Evolutionary conservation across 768 basidiomycete genomes (phyloP), one percentile per base, ranked within the genome.

Genomic region (Calocybe indica): DNA sequence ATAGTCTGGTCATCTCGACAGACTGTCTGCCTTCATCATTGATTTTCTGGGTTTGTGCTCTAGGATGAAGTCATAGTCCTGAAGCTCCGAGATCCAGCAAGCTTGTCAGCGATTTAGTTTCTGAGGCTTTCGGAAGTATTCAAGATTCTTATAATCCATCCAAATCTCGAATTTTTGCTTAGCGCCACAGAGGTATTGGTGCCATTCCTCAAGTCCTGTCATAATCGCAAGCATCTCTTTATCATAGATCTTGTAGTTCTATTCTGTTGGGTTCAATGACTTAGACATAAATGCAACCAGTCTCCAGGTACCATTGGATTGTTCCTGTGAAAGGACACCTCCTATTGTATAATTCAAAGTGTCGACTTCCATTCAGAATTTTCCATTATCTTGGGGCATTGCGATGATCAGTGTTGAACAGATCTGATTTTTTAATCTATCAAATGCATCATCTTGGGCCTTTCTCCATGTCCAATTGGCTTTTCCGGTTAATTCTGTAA

Each of bases 141-240:
- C 8, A 15, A 46, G 48, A 56, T 51, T 62, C 45, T 58, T 56
- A 29, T 61, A 61, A 47, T 65, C 58, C 1, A 28, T 57, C 33
- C 1, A 46, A 37, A 0, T 48, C 42, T 46, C 48, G 29, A 53
- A 37, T 7, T 2, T 9, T 9, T 35, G 38, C 13, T 31, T 11
- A 5, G 45, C 48, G 0, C 59, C 43, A 0, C 40, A 37, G n/a
- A 46, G 41, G 37, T 42, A 13, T 42, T 57, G 52, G 11, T 54
- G 22, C 63, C 61, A 64, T 29, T 58, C 52, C 0, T 50, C n/a
- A 1, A 74, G 50, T 0, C 63, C 62, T 30, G 58, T 31, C n/a
- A 79, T 62, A 28, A 79, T 73, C 0, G 74, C 72, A 2, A 78
- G 62, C 0, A 80, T 46, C 56, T 82, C 78, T 48, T 67, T 67